These are phyloP conservation scores for Phycomyces blakesleeanus DNA, from an alignment of 192 early-diverging fungal genomes.

Conservation along the genomic window DNA sequence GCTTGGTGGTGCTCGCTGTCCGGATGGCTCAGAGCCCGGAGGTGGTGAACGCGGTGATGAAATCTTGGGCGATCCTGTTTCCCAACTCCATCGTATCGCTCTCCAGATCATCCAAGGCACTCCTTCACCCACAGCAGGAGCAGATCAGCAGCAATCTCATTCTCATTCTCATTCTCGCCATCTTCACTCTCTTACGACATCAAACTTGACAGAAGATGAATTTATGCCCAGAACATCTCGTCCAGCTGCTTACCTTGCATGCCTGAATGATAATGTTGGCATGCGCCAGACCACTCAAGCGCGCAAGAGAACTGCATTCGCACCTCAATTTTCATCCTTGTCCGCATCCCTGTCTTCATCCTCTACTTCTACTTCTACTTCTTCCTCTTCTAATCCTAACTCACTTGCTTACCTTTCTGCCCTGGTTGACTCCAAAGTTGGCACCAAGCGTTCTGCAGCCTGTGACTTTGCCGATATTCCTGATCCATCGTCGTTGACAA, in stretches of 20 bases:
- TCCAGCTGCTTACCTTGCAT: constrained; percentile 56
- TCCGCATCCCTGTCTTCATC: no score
- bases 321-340: background rate
- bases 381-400: background rate
- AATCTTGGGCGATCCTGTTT: constrained; percentile 75
- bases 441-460: no score
- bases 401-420: background rate
- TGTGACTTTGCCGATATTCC: no score
- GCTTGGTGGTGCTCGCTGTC: constrained; percentile 47
- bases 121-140: no score
- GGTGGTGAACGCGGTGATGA: constrained; percentile 42
- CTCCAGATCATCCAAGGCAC: constrained; percentile 56
- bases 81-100: constrained; percentile 88
- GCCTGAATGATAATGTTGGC: constrained; percentile 67
- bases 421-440: no score
- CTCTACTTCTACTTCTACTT: no score
- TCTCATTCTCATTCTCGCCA: no score
- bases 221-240: constrained; percentile 26
- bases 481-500: no score
- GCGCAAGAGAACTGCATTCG: constrained; percentile 28
- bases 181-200: background rate
- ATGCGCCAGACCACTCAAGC: constrained; percentile 53
- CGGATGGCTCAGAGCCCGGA: constrained; percentile 7
- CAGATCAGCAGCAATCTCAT: no score
- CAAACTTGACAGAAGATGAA: no score